Base-by-base conservation (phyloP, 208 protist species). In the Leptomonas seymouri region DNA sequence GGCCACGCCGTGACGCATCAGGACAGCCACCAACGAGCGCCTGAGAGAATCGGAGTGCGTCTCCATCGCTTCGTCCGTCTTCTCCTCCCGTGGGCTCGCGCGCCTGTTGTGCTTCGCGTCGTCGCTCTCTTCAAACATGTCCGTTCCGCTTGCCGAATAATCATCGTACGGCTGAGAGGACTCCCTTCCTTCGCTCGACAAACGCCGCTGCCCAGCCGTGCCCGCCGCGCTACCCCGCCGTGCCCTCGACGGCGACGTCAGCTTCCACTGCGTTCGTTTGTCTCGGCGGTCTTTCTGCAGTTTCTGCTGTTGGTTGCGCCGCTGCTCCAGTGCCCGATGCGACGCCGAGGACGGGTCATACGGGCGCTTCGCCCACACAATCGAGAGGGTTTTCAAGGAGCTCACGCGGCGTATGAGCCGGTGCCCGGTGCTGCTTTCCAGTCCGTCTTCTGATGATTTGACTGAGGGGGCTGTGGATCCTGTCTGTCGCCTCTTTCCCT, bases 351-450 rank as follows among this genome's bases (percentile, higher is more conserved):
- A 25, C 4, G 57, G 39, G 9, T 62, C 5, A 12, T 0, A 20
- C 25, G 36, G 5, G 0, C 23, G 57, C 57, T 62, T 46, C 57
- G 34, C 57, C 57, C 57, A 62, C 21, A 62, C 57, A 62, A 62
- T 50, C 1, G 57, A 62, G 25, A 62, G n/a, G 0, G 41, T 62
- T 25, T 48, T 50, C 20, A 21, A 36, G 21, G 57, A 62, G 41
- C 36, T 62, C 57, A 34, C 41, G 1, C 39, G 36, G 12, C 41
- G 34, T 21, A 50, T 15, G 3, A 34, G 21, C 6, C 54, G 54
- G 20, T 59, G 34, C 16, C 16, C n/a, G 12, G 16, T 27, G 34
- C 16, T 0, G 18, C 31, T 31, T 42, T 45, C 34, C 31, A 8
- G 7, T 16, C 20, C 54, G 6, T 41, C 54, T 3, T 20, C n/a